Conservation (phyloP, 2,329 filamentous ascomycete genomes). For the Phaeophleospora eucalypticola region DNA sequence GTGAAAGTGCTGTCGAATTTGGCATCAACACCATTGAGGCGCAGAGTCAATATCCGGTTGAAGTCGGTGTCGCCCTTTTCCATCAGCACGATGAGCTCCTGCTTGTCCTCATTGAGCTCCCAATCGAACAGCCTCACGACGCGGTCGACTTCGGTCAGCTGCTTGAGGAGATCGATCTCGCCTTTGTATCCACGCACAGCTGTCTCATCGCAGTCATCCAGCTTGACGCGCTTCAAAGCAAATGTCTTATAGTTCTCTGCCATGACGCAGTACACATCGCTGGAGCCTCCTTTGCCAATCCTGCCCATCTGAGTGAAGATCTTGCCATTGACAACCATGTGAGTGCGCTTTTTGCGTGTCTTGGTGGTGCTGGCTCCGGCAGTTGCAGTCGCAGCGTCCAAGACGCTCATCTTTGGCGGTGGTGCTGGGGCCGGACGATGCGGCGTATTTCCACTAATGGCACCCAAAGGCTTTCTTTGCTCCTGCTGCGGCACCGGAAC, state of each 20-base stretch:
- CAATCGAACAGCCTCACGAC: constrained; percentile 89
- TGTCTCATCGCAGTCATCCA: constrained; percentile 81
- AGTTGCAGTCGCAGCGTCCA: constrained; percentile 83
- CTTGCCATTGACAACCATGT: constrained; percentile 85
- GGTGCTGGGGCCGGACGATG: constrained; percentile 71
- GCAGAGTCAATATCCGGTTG: constrained; percentile 72
- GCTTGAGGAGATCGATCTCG: constrained; percentile 86
- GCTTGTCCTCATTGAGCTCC: constrained; percentile 84
- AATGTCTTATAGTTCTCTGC: constrained; percentile 96
- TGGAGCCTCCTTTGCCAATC: constrained; percentile 87
- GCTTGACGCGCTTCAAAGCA: constrained; percentile 85
- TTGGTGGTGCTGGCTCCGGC: constrained; percentile 77
- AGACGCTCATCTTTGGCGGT: constrained; percentile 91
- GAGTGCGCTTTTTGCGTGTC: constrained; percentile 70
- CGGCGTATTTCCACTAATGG: constrained; percentile 65
- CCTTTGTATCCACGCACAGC: constrained; percentile 86
- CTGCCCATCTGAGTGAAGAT: constrained; percentile 85
- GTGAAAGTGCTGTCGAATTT: constrained; percentile 85
- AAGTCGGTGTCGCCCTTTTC: constrained; percentile 95
- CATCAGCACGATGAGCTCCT: constrained; percentile 87
- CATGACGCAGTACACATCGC: constrained; percentile 92
- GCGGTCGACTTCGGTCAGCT: constrained; percentile 76
- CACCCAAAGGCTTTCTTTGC: constrained; percentile 46
- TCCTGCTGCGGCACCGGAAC: constrained; percentile 33
- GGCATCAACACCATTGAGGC: constrained; percentile 64